Conservation (phyloP, 331 rosid genomes). For the Spiraea crenata region DNA sequence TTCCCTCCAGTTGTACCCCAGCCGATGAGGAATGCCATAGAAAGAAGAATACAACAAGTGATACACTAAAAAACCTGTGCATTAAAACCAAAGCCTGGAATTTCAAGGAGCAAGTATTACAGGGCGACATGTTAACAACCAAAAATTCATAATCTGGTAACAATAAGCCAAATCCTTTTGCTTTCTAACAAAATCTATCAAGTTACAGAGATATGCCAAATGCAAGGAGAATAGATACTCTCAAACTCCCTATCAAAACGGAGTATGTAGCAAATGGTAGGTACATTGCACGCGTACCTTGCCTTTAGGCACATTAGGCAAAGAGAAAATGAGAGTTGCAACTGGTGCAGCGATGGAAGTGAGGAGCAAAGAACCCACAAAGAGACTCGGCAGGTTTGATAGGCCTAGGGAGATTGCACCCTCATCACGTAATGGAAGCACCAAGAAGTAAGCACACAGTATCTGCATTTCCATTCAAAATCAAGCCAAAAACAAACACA, state of each 20-base stretch:
- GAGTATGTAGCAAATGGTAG: background rate
- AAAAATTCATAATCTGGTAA: conserved; percentile 14
- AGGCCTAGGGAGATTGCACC: conserved; percentile 89
- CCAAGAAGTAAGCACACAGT: conserved; percentile 90
- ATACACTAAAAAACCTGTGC: conserved; percentile 97
- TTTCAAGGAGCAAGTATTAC: conserved; percentile 64
- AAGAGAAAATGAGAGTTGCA: conserved; percentile 80
- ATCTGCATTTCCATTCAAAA: conserved; percentile 47
- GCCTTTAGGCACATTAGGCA: conserved; percentile 63
- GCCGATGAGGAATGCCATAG: conserved; percentile 72
- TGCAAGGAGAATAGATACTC: background rate
- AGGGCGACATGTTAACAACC: conserved; percentile 26
- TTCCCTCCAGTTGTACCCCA: conserved; percentile 38
- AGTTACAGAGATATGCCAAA: background rate
- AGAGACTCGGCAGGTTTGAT: conserved; percentile 75
- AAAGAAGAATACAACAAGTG: conserved; percentile 72
- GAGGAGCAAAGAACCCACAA: conserved; percentile 75
- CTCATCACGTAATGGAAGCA: conserved; percentile 95
- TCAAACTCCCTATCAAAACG: background rate
- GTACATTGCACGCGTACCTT: conserved; percentile 49
- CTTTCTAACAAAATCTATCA: background rate
- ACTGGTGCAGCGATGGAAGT: conserved; percentile 82
- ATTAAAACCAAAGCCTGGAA: conserved; percentile 96
- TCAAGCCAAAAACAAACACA: too few species aligned
- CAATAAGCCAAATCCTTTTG: conserved; percentile 4